Evolutionary conservation across 2,329 filamentous ascomycete species (phyloP), one percentile per base, ranked within the genome.

Genomic region (Exophiala phaeomuriformis): DNA sequence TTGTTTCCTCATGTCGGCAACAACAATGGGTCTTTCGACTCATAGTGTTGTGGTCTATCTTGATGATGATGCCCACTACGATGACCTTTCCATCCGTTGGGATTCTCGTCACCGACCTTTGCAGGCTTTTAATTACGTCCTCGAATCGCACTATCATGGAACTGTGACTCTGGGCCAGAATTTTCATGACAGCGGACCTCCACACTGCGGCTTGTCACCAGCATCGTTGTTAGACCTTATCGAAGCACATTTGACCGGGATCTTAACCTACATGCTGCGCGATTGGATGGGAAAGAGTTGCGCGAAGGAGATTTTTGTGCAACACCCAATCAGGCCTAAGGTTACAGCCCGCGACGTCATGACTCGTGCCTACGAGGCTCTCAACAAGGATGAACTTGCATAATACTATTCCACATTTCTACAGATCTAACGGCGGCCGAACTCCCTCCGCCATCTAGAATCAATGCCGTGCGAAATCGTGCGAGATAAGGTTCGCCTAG

Each of bases 1-100:
- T 33, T 61, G 36, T 60, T 50, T 47, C 41, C 54, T 12, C 6
- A 39, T 39, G 10, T n/a, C 19, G 36, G 7, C 36, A 12, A 12
- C 10, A 12, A 5, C 10, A 5, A 39, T 19, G 19, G 19, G 19
- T 19, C 10, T 9, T 8, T 12, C 36, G 7, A n/a, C 36, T 39
- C 6, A 39, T n/a, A 39, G 5, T 12, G 19, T 39, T 5, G 10
- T 12, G 36, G 10, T 39, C 36, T 39, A n/a, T 39, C 36, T n/a
- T n/a, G 19, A 19, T 19, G 19, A 19, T 19, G 19, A 19, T 19
- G 19, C 19, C 19, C 19, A 19, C 19, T 19, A 19, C 19, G 19
- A 39, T 10, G 36, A 39, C 6, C 6, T 10, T 41, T 41, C 19
- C 28, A 41, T 4, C 7, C 5, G 39, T 28, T 5, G 27, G 12